Conservation (phyloP, 768 basidiomycete genomes). For the Daedaleopsis sinensis region DNA sequence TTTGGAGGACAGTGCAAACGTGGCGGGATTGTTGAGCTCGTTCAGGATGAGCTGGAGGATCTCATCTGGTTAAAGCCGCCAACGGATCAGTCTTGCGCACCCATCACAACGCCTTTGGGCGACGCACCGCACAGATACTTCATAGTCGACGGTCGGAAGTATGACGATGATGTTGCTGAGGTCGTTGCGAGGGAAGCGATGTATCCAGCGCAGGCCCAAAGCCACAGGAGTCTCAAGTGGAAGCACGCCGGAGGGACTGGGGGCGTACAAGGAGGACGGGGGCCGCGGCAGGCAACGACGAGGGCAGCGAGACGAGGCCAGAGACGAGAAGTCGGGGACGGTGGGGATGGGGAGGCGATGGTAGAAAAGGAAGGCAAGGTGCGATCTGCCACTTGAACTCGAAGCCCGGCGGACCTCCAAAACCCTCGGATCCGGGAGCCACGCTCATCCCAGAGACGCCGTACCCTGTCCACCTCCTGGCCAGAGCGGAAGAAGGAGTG, state of each 20-base stretch:
- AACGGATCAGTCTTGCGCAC: background rate
- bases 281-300: background rate
- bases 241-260: slow-evolving; percentile 5
- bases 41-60: slow-evolving; percentile 74
- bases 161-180: background rate
- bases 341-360: slow-evolving; percentile 16
- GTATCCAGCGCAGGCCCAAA: background rate
- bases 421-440: slow-evolving; percentile 23
- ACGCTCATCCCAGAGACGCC: slow-evolving; percentile 18
- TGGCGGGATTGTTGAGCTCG: slow-evolving; percentile 66
- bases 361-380: slow-evolving; percentile 12
- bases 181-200: slow-evolving; percentile 9
- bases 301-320: background rate
- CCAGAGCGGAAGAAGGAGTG: background rate
- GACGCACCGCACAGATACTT: slow-evolving; percentile 69
- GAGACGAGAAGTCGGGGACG: slow-evolving; percentile 1
- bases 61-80: slow-evolving; percentile 48
- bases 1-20: slow-evolving; percentile 58
- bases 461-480: background rate
- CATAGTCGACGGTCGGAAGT: slow-evolving; percentile 39
- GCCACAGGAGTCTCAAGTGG: slow-evolving; percentile 3
- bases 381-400: slow-evolving; percentile 4
- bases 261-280: background rate
- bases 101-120: background rate
- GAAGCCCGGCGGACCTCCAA: slow-evolving; percentile 22